phyloP scores from a whole-genome alignment of 768 basidiomycete species.

The Ramaria rubella region DNA sequence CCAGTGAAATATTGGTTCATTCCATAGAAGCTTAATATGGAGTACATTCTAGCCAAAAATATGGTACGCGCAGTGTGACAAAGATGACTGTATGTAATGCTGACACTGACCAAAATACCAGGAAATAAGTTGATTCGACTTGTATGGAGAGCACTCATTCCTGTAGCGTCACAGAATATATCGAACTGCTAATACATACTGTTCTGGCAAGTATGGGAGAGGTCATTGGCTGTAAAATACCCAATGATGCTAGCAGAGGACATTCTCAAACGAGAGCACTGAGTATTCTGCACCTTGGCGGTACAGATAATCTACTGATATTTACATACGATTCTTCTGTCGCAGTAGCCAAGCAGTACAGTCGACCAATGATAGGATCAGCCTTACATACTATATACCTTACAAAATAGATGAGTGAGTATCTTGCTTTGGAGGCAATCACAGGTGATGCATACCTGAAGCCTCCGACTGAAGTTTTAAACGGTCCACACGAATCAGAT shows the following conservation, averaged over 20 bases:
- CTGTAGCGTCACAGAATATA: conserved; percentile 30
- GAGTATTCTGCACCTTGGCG: too few relatives aligned
- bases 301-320: conserved; percentile 2
- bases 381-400: background rate
- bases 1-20: conserved; percentile 33
- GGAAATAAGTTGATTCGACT: conserved; percentile 26
- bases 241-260: conserved; percentile 17
- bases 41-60: conserved; percentile 29
- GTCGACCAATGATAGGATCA: background rate
- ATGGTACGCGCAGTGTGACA: conserved; percentile 31
- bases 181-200: conserved; percentile 28
- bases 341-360: conserved; percentile 21
- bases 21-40: conserved; percentile 28
- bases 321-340: conserved; percentile 22
- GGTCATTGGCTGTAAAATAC: conserved; percentile 23
- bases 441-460: conserved; percentile 24
- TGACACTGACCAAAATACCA: conserved; percentile 21
- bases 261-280: background rate
- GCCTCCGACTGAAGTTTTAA: conserved; percentile 18
- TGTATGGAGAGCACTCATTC: background rate
- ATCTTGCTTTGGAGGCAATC: conserved; percentile 14
- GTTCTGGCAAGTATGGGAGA: conserved; percentile 25
- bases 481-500: conserved; percentile 19
- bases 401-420: background rate
- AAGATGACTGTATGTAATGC: conserved; percentile 12